Evolutionary conservation across 176 grass and related monocot genomes (phyloP), one percentile per base, ranked within the genome.

Genomic region (Rhynchospora breviuscula): DNA sequence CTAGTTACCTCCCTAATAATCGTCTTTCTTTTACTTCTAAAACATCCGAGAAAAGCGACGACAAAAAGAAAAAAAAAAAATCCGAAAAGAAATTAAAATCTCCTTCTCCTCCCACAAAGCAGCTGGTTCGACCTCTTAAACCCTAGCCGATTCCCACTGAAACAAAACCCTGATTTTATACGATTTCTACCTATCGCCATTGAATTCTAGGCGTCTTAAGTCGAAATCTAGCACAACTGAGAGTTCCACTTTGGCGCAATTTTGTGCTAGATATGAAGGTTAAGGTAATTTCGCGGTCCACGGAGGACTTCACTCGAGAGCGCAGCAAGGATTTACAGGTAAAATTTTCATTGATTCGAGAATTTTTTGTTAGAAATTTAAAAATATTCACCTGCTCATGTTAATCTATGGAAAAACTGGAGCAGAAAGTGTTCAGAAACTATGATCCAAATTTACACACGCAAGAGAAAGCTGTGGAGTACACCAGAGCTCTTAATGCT

Each of bases 381-480:
- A 56, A 29, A 64, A 59, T 79, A 66, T 63, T 2, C 58, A 65
- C 7, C 29, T 40, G 21, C 2, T 11, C 43, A 8, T 10, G 7
- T 51, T 65, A 17, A 33, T 40, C 56, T 58, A 23, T 45, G 8
- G 2, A 52, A 15, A 68, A 83, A 60, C 5, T 31, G 66, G 60
- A 80, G 91, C 89, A 99, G 93, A 99, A 96, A 93, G 96, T 99
- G 43, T 95, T 92, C 67, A 87, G 85, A 57, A 99, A 95, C 79
- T 99, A 99, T 84, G 96, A 99, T 68, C 91, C 91, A 51, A 90
- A 81, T 10, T 90, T 99, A 85, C 93, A 87, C 14, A 90, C 83
- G 12, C 96, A 91, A 81, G 96, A 99, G 83, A 95, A 90, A 81
- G 89, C 93, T n/a, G 86, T 95, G 26, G 96, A 99, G 78, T 99